These are phyloP conservation scores for Vigna radiata DNA, from an alignment of 306 rosid species.

Conservation along the genomic window DNA sequence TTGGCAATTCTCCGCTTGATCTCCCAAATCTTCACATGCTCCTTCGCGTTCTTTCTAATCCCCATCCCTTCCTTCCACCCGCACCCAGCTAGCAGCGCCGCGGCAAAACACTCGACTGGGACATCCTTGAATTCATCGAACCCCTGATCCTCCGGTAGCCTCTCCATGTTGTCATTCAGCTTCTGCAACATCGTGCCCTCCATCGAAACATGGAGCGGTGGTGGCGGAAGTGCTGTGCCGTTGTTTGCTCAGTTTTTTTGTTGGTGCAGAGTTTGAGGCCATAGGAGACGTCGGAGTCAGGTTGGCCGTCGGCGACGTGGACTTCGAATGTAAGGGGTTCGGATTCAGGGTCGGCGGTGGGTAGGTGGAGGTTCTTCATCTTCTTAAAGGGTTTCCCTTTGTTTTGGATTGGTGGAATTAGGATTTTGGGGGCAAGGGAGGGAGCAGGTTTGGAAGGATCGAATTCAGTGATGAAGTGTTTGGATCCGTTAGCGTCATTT, in stretches of 20 bases:
- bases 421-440: neutral
- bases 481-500: neutral
- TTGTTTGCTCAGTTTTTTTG: neutral
- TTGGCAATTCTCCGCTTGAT: conserved; percentile 56
- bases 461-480: conserved; percentile 51
- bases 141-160: conserved; percentile 78
- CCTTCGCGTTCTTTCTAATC: conserved; percentile 75
- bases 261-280: conserved; percentile 60
- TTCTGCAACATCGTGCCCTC: no score
- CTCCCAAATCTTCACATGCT: conserved; percentile 67
- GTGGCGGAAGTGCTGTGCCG: neutral
- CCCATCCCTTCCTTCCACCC: conserved; percentile 92
- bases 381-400: conserved; percentile 47
- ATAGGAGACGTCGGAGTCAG: conserved; percentile 52
- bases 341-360: conserved; percentile 26
- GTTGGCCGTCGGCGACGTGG: conserved; percentile 41
- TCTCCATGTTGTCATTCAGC: no score
- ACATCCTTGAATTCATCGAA: no score
- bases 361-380: conserved; percentile 53
- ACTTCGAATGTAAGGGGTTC: conserved; percentile 54
- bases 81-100: conserved; percentile 79
- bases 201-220: no score
- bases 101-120: conserved; percentile 79
- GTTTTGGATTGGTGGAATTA: conserved; percentile 50
- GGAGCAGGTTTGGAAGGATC: conserved; percentile 50